A percentile compares a stretch with the other conserved stretches of the same genome.
Evolutionary conservation across 768 basidiomycete species (phyloP).

Genomic region (Termitomyces sp.): DNA sequence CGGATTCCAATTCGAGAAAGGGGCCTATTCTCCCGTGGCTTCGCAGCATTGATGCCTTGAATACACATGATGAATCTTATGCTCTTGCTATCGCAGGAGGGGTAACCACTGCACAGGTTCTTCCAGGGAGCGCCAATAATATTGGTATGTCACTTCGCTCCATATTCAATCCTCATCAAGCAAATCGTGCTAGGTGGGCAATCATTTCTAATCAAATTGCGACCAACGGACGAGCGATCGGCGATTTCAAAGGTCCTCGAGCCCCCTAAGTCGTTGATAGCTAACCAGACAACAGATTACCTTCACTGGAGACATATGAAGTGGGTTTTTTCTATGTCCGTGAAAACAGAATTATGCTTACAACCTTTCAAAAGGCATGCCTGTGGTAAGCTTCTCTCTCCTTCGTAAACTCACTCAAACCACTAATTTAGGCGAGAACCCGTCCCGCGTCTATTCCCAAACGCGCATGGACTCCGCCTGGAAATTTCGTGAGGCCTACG

Average conservation of each 20-base stretch:
- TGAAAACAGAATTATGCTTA: not conserved
- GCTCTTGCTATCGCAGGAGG: conserved; percentile 60
- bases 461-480: conserved; percentile 63
- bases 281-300: conserved; percentile 33
- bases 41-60: conserved; percentile 67
- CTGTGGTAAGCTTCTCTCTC: conserved; percentile 38
- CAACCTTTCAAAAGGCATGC: conserved; percentile 48
- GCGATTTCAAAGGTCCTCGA: conserved; percentile 69
- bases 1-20: conserved; percentile 54
- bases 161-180: not conserved
- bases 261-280: conserved; percentile 54
- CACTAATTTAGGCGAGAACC: conserved; percentile 49
- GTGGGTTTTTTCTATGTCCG: conserved; percentile 26
- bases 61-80: conserved; percentile 69
- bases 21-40: conserved; percentile 59
- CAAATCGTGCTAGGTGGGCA: conserved; percentile 53
- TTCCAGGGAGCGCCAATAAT: conserved; percentile 65
- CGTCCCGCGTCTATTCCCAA: conserved; percentile 38
- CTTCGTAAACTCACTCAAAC: not conserved
- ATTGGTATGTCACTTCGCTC: conserved; percentile 39
- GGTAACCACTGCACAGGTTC: conserved; percentile 70
- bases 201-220: conserved; percentile 73
- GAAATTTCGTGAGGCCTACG: conserved; percentile 71
- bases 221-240: conserved; percentile 67
- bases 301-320: conserved; percentile 77